These are phyloP conservation scores for Meyerozyma sp. DNA, from an alignment of 1,139 yeast species.

Conservation along the genomic window DNA sequence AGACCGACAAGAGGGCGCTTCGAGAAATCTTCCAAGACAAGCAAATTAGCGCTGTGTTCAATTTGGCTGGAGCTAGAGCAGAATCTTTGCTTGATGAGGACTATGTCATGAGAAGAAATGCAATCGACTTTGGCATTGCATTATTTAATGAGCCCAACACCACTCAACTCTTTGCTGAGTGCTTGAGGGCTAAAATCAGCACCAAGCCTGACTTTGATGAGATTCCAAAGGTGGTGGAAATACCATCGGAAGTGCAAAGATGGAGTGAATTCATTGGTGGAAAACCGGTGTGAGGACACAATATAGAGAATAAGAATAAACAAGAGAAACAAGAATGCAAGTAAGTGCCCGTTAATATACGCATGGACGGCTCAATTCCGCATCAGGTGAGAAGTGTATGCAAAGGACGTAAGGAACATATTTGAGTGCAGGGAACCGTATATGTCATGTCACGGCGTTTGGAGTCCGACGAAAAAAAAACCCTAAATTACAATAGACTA, in stretches of 20 bases:
- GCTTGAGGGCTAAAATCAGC: constrained; percentile 70
- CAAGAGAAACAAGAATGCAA: background rate
- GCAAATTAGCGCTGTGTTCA: constrained; percentile 82
- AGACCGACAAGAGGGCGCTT: constrained; percentile 84
- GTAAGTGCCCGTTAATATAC: no score
- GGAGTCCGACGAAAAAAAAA: no score
- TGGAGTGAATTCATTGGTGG: constrained; percentile 98
- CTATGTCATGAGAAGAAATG: constrained; percentile 97
- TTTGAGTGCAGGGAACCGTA: no score
- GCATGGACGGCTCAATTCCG: no score
- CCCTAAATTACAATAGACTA: no score
- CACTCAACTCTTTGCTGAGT: constrained; percentile 77
- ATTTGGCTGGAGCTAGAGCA: constrained; percentile 87
- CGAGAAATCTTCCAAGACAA: constrained; percentile 88
- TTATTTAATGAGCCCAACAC: constrained; percentile 96
- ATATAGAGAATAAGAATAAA: background rate
- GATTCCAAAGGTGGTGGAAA: constrained; percentile 41
- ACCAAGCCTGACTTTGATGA: constrained; percentile 41
- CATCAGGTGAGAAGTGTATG: no score
- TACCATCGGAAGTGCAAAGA: constrained; percentile 84
- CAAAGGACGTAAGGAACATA: no score
- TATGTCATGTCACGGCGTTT: no score
- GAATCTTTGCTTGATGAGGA: constrained; percentile 80
- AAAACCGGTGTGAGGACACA: constrained; percentile 57
- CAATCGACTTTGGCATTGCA: constrained; percentile 96